Evolutionary conservation across 192 early-diverging fungal species (phyloP), one percentile per base, ranked within the genome.

Genomic region (Linnemannia elongata): DNA sequence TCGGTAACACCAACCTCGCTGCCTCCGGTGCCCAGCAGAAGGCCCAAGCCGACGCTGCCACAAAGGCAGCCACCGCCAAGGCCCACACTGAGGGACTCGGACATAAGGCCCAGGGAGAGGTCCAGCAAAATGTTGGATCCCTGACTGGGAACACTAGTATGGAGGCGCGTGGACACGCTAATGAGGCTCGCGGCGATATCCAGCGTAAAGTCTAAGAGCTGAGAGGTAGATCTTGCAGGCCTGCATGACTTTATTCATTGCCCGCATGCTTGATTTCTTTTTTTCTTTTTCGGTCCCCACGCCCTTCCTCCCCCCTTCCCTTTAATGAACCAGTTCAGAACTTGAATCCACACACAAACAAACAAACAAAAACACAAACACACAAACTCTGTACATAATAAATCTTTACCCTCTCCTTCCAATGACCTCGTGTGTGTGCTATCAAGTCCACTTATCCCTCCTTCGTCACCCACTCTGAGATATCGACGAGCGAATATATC

Each of bases 101-200:
- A 3, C 27, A 83, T 66, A 33, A 60, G 33, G 33, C 69, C 72
- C 33, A 75, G 49, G 82, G 76, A 35, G 47, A 78, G 30, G 63
- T 83, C 38, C 76, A 83, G 38, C 41, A 83, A 20, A 78, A 57
- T 42, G 76, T 78, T 60, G 82, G 76, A 49, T 83, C 82, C n/a
- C 0, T 63, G 20, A 74, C 54, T 3, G 82, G 82, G 7, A 69
- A 83, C 72, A 66, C 49, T 1, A 30, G 55, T 35, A 54, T 77
- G 76, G 49, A 83, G 39, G 71, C 82, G 20, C 42, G 54, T 4
- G 82, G 82, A 15, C 76, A 78, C 15, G 76, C 82, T 60, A 83
- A 83, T 39, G 72, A 69, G 22, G 38, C 38, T 76, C 13, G 17
- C 0, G 82, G 82, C 36, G 63, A 78, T n/a, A 6, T 83, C 1